phyloP scores from a whole-genome alignment of 805 yeast species.

The Schizosaccharomyces japonicus region DNA sequence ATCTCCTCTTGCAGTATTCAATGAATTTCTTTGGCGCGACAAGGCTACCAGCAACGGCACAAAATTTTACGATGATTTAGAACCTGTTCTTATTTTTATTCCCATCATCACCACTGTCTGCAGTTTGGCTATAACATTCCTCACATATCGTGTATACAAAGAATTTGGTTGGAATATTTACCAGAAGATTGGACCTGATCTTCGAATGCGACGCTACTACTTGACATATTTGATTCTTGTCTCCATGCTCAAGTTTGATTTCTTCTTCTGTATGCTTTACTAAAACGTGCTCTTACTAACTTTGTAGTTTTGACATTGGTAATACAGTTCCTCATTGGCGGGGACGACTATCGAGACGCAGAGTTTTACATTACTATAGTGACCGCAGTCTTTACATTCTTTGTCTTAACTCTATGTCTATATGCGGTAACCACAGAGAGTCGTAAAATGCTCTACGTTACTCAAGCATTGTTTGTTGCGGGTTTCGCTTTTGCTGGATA shows the following conservation, averaged over 20 bases:
- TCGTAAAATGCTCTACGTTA: conserved; percentile 13
- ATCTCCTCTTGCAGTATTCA: conserved; percentile 2
- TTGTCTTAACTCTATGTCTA: conserved; percentile 19
- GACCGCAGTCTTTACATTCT: conserved; percentile 23
- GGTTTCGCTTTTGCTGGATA: conserved; percentile 26
- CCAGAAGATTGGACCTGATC: conserved; percentile 26
- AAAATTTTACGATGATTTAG: conserved; percentile 7
- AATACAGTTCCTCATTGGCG: conserved; percentile 25
- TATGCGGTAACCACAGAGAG: conserved; percentile 19
- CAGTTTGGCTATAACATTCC: conserved; percentile 15
- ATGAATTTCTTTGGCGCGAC: not conserved
- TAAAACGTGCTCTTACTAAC: not conserved
- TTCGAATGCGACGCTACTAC: conserved; percentile 20
- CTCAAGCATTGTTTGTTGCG: conserved; percentile 17
- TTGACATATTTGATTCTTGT: conserved; percentile 21
- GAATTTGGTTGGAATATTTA: conserved; percentile 26
- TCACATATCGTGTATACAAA: conserved; percentile 18
- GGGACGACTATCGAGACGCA: conserved; percentile 19
- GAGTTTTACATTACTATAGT: conserved; percentile 26
- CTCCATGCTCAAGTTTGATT: conserved; percentile 20
- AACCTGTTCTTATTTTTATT: conserved; percentile 22
- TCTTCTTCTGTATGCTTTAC: conserved; percentile 19
- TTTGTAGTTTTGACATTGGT: conserved; percentile 23
- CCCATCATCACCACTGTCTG: conserved; percentile 21
- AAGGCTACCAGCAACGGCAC: not conserved